Conservation (phyloP, 2,329 filamentous ascomycete species). For the Madurella fahalii region DNA sequence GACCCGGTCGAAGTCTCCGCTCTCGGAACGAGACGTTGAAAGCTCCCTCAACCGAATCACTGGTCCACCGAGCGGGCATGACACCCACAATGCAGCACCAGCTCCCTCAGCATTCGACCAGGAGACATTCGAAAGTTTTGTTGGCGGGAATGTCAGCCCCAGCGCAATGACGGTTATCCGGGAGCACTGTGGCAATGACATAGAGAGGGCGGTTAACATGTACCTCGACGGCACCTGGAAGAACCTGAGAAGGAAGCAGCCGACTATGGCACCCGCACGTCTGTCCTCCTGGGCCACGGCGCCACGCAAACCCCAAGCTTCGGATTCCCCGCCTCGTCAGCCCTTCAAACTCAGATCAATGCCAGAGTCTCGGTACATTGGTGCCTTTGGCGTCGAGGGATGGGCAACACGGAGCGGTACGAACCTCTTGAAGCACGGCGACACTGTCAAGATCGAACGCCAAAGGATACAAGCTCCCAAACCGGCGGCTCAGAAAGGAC, state of each 20-base stretch:
- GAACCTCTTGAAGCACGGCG: constrained; percentile 72
- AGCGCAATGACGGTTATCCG: constrained; percentile 48
- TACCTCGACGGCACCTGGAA: constrained; percentile 68
- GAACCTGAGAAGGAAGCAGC: constrained; percentile 33
- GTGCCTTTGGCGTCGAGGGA: constrained; percentile 84
- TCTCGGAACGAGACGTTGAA: neutral
- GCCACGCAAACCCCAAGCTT: neutral
- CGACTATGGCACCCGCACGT: neutral
- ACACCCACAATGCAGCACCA: constrained; percentile 1
- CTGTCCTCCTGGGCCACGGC: neutral
- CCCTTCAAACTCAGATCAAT: constrained; percentile 25
- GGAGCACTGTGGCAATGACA: constrained; percentile 52
- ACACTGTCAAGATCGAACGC: constrained; percentile 81
- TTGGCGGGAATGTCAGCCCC: constrained; percentile 52
- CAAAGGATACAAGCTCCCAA: constrained; percentile 65
- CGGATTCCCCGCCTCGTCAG: constrained; percentile 3
- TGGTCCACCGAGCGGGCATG: neutral
- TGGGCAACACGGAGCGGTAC: constrained; percentile 87
- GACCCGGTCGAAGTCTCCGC: neutral
- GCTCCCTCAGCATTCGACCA: constrained; percentile 48
- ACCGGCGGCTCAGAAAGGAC: constrained; percentile 41
- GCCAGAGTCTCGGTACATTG: constrained; percentile 65
- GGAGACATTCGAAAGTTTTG: constrained; percentile 54
- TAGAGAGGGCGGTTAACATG: constrained; percentile 64
- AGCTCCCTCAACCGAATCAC: neutral